A percentile compares a stretch with the other conserved stretches of the same genome.
These are phyloP conservation scores for Vanrija humicola DNA, from an alignment of 1,284 basidiomycete genomes.

Conservation along the genomic window DNA sequence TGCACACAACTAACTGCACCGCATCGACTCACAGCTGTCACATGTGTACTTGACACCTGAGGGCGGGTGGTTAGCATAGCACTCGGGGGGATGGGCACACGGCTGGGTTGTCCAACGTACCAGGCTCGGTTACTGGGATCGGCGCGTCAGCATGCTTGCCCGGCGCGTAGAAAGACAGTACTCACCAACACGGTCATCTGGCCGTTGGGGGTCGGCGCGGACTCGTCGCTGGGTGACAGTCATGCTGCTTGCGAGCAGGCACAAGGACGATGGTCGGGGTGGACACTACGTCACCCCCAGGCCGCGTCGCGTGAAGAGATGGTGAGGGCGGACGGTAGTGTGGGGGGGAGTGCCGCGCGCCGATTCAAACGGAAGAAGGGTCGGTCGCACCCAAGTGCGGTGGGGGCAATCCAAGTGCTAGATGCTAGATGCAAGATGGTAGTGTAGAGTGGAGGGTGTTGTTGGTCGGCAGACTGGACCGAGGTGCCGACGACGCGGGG, in stretches of 20 bases:
- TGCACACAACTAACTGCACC: background rate
- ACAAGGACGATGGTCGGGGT: too few relatives aligned
- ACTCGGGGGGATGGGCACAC: background rate
- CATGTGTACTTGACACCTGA: slow-evolving; percentile 49
- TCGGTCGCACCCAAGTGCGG: too few relatives aligned
- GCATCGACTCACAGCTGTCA: slow-evolving; percentile 39
- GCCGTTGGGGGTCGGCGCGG: slow-evolving; percentile 33
- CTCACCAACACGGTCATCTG: slow-evolving; percentile 41
- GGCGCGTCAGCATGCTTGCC: background rate
- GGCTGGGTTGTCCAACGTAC: background rate
- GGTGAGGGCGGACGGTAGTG: too few relatives aligned
- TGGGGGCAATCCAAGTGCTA: too few relatives aligned
- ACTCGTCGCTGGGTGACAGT: slow-evolving; percentile 46
- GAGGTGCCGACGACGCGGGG: too few relatives aligned
- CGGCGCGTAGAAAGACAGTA: background rate
- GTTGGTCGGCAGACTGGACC: too few relatives aligned
- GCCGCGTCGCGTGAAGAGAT: too few relatives aligned
- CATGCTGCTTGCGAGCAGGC: slow-evolving; percentile 23
- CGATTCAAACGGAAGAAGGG: too few relatives aligned
- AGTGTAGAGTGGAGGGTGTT: too few relatives aligned
- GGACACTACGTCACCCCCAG: too few relatives aligned
- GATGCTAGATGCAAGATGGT: too few relatives aligned
- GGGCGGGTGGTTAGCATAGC: background rate
- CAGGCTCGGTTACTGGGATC: slow-evolving; percentile 38
- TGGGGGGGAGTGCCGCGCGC: too few relatives aligned